Percentiles rank a stretch among this genome's conserved stretches.
Evolutionary conservation across 75 land plant genomes (phyloP).

Genomic region (Picea glauca): DNA sequence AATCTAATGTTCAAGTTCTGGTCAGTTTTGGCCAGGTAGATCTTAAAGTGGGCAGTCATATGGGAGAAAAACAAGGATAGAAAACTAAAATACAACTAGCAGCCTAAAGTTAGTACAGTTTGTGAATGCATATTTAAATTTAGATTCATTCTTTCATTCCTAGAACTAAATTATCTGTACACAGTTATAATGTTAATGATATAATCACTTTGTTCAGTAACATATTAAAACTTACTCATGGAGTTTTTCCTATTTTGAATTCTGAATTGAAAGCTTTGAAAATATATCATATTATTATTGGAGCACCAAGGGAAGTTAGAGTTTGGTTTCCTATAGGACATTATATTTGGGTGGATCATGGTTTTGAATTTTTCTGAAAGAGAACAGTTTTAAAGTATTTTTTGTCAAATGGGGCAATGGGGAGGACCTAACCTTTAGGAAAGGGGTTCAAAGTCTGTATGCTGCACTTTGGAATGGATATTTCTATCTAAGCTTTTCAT

Average conservation of each 20-base stretch:
- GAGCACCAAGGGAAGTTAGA: background rate
- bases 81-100: conserved; percentile 4
- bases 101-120: background rate
- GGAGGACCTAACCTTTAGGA: too few relatives aligned
- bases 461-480: too few relatives aligned
- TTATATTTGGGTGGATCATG: background rate
- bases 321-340: background rate
- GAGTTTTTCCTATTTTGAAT: background rate
- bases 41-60: background rate
- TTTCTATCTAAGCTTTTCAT: too few relatives aligned
- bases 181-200: background rate
- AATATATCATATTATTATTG: background rate
- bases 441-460: too few relatives aligned
- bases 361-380: background rate
- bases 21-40: background rate
- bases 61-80: conserved; percentile 2
- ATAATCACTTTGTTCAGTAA: background rate
- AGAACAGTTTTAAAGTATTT: too few relatives aligned
- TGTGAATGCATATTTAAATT: background rate
- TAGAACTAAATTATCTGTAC: background rate
- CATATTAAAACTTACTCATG: background rate
- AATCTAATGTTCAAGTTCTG: conserved; percentile 8
- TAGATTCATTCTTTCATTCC: conserved; percentile 1
- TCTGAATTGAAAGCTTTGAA: background rate
- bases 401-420: too few relatives aligned